phyloP scores from a whole-genome alignment of 345 rosid genomes.

The Capsella bursapastoris region DNA sequence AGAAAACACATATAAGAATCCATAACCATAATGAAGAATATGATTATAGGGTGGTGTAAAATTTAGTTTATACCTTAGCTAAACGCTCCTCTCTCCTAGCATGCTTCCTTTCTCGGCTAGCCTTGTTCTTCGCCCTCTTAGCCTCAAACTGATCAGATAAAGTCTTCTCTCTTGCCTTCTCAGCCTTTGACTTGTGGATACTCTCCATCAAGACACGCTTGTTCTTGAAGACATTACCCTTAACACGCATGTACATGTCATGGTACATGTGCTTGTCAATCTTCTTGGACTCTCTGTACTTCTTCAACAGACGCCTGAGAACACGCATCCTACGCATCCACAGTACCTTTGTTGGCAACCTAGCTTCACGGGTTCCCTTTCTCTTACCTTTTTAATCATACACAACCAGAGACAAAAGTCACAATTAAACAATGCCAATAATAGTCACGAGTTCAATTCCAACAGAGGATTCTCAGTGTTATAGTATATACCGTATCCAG shows the following conservation, averaged over 20 bases:
- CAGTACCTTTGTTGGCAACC: slow-evolving; percentile 45
- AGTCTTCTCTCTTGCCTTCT: slow-evolving; percentile 51
- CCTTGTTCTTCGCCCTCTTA: slow-evolving; percentile 49
- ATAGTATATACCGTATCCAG: slow-evolving; percentile 72
- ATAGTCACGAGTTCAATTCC: too few relatives aligned
- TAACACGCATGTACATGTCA: slow-evolving; percentile 88
- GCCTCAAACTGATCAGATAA: slow-evolving; percentile 50
- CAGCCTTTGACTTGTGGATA: slow-evolving; percentile 50
- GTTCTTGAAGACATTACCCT: slow-evolving; percentile 86
- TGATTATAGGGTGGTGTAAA: too few relatives aligned
- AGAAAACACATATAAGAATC: background rate
- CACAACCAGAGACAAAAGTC: background rate
- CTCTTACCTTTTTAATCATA: slow-evolving; percentile 38
- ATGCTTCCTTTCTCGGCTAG: slow-evolving; percentile 51
- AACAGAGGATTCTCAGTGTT: background rate
- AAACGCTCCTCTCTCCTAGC: slow-evolving; percentile 49
- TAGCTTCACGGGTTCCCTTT: slow-evolving; percentile 49
- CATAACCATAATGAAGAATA: background rate
- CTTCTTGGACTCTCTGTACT: slow-evolving; percentile 78
- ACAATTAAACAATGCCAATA: background rate
- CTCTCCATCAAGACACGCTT: slow-evolving; percentile 83
- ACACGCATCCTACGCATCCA: slow-evolving; percentile 80
- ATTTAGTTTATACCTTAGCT: slow-evolving; percentile 29
- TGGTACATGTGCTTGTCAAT: slow-evolving; percentile 89
- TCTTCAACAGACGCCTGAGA: slow-evolving; percentile 46